phyloP scores from a whole-genome alignment of 1,139 yeast species.

The Debaryomyces udenii region DNA sequence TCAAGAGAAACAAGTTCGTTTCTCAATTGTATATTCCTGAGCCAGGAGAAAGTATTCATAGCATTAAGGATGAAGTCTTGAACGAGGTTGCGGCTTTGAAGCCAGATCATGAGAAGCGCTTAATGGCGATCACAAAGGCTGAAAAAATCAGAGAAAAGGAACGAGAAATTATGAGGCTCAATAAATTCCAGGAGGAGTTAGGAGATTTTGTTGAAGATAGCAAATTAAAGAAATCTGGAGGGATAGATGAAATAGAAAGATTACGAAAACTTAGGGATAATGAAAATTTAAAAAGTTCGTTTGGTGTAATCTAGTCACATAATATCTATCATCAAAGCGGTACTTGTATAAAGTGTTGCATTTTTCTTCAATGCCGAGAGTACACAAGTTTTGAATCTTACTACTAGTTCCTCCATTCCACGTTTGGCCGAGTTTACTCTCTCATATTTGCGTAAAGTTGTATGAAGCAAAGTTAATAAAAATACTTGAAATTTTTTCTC shows the following conservation, averaged over 20 bases:
- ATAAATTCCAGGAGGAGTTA: conserved; percentile 83
- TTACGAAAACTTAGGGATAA: conserved; percentile 67
- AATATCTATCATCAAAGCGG: background rate
- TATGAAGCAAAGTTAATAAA: conserved; percentile 8
- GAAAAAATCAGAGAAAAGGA: conserved; percentile 80
- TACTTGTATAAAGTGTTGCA: background rate
- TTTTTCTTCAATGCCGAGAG: background rate
- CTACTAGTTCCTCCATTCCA: background rate
- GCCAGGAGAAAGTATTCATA: conserved; percentile 67
- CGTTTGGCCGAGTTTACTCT: background rate
- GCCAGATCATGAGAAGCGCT: conserved; percentile 83
- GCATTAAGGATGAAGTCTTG: conserved; percentile 77
- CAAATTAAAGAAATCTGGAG: conserved; percentile 80
- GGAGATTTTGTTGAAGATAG: conserved; percentile 81
- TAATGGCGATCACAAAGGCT: conserved; percentile 87
- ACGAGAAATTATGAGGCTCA: conserved; percentile 55
- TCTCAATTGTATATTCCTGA: conserved; percentile 54
- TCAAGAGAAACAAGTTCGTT: conserved; percentile 40
- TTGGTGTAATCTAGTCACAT: conserved; percentile 30
- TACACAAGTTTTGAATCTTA: background rate
- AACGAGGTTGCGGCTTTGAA: conserved; percentile 75
- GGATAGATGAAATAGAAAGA: conserved; percentile 83
- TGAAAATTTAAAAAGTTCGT: conserved; percentile 58
- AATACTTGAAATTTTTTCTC: conserved; percentile 9
- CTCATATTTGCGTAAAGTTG: conserved; percentile 7